phyloP scores from a whole-genome alignment of 495 filamentous ascomycete genomes.

The Penicillium riverlandense region DNA sequence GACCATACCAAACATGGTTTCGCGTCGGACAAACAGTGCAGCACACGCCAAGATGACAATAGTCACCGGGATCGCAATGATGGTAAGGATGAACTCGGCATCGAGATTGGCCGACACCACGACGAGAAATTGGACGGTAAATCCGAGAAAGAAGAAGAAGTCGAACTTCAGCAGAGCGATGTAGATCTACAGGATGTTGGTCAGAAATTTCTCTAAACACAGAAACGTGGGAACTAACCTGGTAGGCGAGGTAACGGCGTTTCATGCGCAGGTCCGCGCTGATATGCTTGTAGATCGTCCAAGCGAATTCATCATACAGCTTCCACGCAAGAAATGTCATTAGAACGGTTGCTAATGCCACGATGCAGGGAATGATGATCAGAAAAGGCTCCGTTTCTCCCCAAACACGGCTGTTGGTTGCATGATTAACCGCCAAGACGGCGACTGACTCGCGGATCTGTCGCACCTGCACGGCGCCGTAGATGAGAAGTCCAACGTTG shows the following conservation, averaged over 20 bases:
- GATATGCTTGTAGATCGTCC: slow-evolving; percentile 99
- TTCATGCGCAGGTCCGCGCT: slow-evolving; percentile 96
- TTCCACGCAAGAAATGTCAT: slow-evolving; percentile 82
- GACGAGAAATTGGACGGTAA: slow-evolving; percentile 95
- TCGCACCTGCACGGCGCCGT: slow-evolving; percentile 84
- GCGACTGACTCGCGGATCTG: slow-evolving; percentile 71
- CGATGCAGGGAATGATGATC: slow-evolving; percentile 77
- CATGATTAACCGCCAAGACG: slow-evolving; percentile 25
- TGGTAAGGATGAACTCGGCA: slow-evolving; percentile 76
- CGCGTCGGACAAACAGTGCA: slow-evolving; percentile 75
- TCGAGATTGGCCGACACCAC: slow-evolving; percentile 65
- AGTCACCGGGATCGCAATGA: slow-evolving; percentile 83
- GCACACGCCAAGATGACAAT: slow-evolving; percentile 79
- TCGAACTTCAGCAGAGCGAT: slow-evolving; percentile 97
- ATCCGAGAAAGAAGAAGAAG: slow-evolving; percentile 99
- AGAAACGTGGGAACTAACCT: slow-evolving; percentile 49
- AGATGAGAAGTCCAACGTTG: slow-evolving; percentile 84
- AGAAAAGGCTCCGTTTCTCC: slow-evolving; percentile 60
- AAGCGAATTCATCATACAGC: slow-evolving; percentile 96
- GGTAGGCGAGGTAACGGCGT: slow-evolving; percentile 89
- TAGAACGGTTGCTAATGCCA: slow-evolving; percentile 64
- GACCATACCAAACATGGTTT: slow-evolving; percentile 72
- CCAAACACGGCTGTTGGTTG: slow-evolving; percentile 53
- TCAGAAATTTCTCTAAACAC: slow-evolving; percentile 16
- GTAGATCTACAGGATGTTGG: slow-evolving; percentile 61